Evolutionary conservation across 148 eudicot genomes (phyloP), one percentile per base, ranked within the genome.

Genomic region (Amaranthus palmeri): DNA sequence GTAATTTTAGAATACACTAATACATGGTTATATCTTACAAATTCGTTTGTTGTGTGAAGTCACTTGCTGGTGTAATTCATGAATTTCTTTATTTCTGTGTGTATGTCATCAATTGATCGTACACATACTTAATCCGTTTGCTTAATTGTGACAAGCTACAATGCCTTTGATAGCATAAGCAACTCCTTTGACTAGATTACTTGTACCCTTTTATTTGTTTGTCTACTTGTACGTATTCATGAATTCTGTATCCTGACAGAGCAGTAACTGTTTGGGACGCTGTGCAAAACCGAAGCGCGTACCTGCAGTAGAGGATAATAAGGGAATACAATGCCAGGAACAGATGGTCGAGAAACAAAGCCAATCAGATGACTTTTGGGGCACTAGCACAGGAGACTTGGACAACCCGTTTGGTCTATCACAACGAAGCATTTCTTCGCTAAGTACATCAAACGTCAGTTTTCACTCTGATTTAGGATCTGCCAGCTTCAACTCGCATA

Each of bases 351-450:
- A 76, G 77, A 85, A 82, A 69, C 77, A 72, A 51, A 81, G 88
- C 56, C 58, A 83, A 10, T 87, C 92, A 1, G 97, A 92, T 44
- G 92, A 86, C 76, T 88, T 92, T 78, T 92, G 97, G 97, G 90
- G 90, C 75, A 89, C 89, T 72, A 88, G 96, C 74, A 84, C 92
- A 36, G 84, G 78, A 54, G 89, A 92, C 70, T 54, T 89, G 64
- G 92, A 92, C 46, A 83, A 72, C 70, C 81, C 81, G 57, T 72
- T 86, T 61, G 70, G 81, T 75, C 85, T 85, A 42, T 88, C 89
- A 54, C 97, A 83, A 71, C 80, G 89, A 86, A 89, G 92, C 79
- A 55, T 80, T 17, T 88, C 97, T 61, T 89, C 97, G 57, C 78
- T 88, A 48, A 87, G 90, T 76, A 57, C 78, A 72, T 81, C 97